Evolutionary conservation across 2,329 filamentous ascomycete species (phyloP), one percentile per base, ranked within the genome.

Genomic region (Teratosphaeria gauchensis): DNA sequence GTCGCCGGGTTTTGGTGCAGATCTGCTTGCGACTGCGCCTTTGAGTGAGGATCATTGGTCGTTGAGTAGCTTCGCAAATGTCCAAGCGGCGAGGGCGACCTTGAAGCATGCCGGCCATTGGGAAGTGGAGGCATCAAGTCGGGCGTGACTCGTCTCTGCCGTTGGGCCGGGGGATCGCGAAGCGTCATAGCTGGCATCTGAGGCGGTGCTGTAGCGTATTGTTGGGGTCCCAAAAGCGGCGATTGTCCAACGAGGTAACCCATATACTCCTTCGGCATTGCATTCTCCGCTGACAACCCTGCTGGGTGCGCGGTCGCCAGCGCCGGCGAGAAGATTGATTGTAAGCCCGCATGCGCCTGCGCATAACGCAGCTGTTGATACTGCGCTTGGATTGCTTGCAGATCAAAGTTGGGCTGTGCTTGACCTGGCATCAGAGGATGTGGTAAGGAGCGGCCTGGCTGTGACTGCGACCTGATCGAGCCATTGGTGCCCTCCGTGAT

Each of bases 191-290:
- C 60, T 7, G 72, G 73, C 54, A 74, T 71, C 46, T 72, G 68
- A 53, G 74, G 70, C 46, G 70, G 66, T 7, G 59, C 56, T 35
- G 59, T 56, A 19, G 66, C 61, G 57, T 67, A 69, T 53, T 71
- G 68, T 58, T 69, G 70, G 24, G 71, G 71, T 16, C 71, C 66
- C 54, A 73, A 67, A 59, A 72, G 70, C 9, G 73, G 70, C 53
- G 77, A 75, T 30, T 78, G 76, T 11, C 72, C 74, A 52, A 80
- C 70, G 58, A 76, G 78, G 64, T 80, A 80, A 3, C 78, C 78
- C 12, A 78, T 71, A 62, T 80, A 80, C 60, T 80, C 78, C 63
- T 80, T 79, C 1, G 77, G 76, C 54, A 75, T 72, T 11, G 72
- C 71, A 56, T 69, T 71, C 14, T 72, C 69, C 8, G 65, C 54